Evolutionary conservation across 208 protist genomes (phyloP), one percentile per base, ranked within the genome.

Genomic region (Trypanosoma avium): DNA sequence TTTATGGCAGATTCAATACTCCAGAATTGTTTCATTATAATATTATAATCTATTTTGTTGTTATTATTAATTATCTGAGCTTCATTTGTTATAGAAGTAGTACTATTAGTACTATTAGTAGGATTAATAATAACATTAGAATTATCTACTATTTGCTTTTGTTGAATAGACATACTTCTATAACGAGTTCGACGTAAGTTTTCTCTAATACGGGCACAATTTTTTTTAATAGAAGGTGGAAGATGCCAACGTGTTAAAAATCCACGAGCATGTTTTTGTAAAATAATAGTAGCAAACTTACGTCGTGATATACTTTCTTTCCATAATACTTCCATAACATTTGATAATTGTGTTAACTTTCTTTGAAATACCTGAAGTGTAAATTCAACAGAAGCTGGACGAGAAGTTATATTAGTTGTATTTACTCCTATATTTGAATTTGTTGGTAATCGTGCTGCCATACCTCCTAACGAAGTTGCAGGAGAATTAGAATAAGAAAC

Each of bases 341-440:
- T 62, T 22, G 77, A 75, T 19, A 93, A 54, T 17, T 73, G 67
- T 40, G 77, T 82, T 47, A 92, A 61, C 32, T 93, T 93, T 48
- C 79, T 69, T 67, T 95, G 90, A 54, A 95, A 72, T 21, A 88
- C 86, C 9, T 70, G 67, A 40, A 95, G 69, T 4, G 90, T 61
- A n/a, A 55, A 5, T 22, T 70, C 61, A n/a, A 47, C 24, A 17
- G 70, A 46, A 0, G 19, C 35, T 21, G 49, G 58, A 24, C 59
- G 3, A 27, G 30, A 22, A 26, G 24, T 17, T 13, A 9, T 19
- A 15, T 27, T 50, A 7, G 42, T 52, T 26, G 17, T n/a, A 24
- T 43, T 62, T 24, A 12, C 42, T 27, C 19, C 36, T 17, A 62
- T 19, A 52, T 22, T 62, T 2, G 32, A 4, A 21, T 13, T 48